A percentile compares a stretch with the other conserved stretches of the same genome.
These are phyloP conservation scores for Ophryocystis elektroscirrha DNA, from an alignment of 169 alveolate genomes.

Conservation along the genomic window DNA sequence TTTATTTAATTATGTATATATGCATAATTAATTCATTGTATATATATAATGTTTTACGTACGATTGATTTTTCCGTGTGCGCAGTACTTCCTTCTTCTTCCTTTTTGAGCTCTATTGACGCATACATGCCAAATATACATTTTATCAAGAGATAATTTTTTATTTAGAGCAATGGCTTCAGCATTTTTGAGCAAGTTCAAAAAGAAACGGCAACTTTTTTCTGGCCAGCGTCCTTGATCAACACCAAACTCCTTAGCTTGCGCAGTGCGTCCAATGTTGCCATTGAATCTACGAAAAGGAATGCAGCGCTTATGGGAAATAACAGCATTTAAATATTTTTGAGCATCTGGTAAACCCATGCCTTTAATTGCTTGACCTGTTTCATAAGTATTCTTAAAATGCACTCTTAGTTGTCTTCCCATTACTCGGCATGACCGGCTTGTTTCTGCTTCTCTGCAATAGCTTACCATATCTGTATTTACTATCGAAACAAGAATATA, in stretches of 20 bases:
- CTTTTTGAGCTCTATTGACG: conserved; percentile 79
- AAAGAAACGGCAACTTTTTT: conserved; percentile 69
- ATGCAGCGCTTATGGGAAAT: conserved; percentile 77
- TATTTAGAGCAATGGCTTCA: conserved; percentile 71
- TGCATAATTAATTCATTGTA: neutral
- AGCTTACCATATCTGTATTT: too few species aligned
- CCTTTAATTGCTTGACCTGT: conserved; percentile 83
- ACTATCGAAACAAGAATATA: too few species aligned
- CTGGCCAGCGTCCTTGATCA: conserved; percentile 95
- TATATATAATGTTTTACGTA: neutral
- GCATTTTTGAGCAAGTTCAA: conserved; percentile 67
- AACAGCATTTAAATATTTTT: conserved; percentile 73
- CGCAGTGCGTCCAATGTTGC: conserved; percentile 88
- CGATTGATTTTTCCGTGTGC: conserved; percentile 93
- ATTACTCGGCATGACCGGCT: too few species aligned
- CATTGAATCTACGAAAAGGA: conserved; percentile 81
- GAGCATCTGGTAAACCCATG: conserved; percentile 65
- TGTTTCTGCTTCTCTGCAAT: too few species aligned
- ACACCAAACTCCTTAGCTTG: conserved; percentile 76
- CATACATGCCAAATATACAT: conserved; percentile 61
- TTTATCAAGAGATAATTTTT: conserved; percentile 68
- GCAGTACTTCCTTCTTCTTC: conserved; percentile 90
- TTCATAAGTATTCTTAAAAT: conserved; percentile 85
- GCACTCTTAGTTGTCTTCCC: conserved; percentile 73
- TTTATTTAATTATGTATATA: neutral